Evolutionary conservation across 2,329 filamentous ascomycete genomes (phyloP).

Genomic region (Raffaelea arxii): DNA sequence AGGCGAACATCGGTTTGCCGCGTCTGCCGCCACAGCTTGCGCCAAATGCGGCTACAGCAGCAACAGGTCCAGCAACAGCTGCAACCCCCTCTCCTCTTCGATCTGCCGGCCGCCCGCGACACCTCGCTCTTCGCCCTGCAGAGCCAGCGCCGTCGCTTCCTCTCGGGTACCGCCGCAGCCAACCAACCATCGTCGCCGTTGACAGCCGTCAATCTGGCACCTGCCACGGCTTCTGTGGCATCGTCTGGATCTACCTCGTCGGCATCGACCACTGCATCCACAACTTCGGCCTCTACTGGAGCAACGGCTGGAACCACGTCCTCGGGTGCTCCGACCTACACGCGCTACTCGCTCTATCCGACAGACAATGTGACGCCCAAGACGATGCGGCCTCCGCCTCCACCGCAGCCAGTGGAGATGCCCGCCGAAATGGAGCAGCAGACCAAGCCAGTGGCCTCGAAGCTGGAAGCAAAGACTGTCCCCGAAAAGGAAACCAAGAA

Average conservation of each 20-base stretch:
- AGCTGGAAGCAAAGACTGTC: not conserved
- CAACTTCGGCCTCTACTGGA: not conserved
- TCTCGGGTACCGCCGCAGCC: slow-evolving; percentile 37
- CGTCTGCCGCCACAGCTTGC: slow-evolving; percentile 28
- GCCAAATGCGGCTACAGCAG: slow-evolving; percentile 29
- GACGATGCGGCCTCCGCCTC: slow-evolving; percentile 8
- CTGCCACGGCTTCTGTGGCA: no score
- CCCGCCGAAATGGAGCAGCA: no score
- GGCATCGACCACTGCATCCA: not conserved
- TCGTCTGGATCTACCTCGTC: not conserved
- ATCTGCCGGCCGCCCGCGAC: slow-evolving; percentile 25
- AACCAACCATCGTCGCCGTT: slow-evolving; percentile 24
- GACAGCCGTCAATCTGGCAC: no score
- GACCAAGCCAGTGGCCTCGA: not conserved
- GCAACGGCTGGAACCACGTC: slow-evolving; percentile 8
- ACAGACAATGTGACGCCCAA: slow-evolving; percentile 1
- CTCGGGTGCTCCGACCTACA: not conserved
- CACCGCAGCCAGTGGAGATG: slow-evolving; percentile 7
- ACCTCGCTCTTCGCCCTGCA: not conserved
- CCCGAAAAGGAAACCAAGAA: not conserved
- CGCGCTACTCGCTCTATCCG: slow-evolving; percentile 10
- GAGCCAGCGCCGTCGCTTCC: slow-evolving; percentile 21
- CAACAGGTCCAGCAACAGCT: slow-evolving; percentile 19
- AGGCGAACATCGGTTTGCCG: slow-evolving; percentile 28
- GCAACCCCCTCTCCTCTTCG: no score